Evolutionary conservation across 352 stramenopile species (phyloP).

Genomic region (Phytophthora fragariae): DNA sequence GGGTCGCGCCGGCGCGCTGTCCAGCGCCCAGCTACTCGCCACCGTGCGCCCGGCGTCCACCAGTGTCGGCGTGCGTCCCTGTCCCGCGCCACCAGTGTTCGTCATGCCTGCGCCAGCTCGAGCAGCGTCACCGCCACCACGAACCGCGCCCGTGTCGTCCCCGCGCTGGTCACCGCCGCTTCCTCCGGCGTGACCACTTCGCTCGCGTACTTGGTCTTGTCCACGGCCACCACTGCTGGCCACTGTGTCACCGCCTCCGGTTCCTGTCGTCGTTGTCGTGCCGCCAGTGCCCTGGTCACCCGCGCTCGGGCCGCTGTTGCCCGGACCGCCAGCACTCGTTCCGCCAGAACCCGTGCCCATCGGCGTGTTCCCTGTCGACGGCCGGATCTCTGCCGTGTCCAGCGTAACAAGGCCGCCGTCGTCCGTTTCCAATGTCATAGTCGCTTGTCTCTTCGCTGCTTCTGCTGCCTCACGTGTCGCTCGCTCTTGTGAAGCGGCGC

Average conservation of each 20-base stretch:
- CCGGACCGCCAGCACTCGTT: background rate
- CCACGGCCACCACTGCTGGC: background rate
- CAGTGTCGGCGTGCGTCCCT: background rate
- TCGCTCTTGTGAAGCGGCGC: background rate
- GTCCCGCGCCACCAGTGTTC: background rate
- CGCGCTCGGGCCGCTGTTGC: too few species aligned
- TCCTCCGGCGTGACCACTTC: background rate
- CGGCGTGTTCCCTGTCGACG: background rate
- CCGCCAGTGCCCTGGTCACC: background rate
- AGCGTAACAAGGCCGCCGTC: background rate
- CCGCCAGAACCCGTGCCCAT: background rate
- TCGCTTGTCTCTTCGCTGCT: background rate
- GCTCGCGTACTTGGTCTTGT: background rate
- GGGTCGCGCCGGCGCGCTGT: background rate
- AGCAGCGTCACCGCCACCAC: background rate
- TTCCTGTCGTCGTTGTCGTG: background rate
- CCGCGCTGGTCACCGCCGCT: too few species aligned
- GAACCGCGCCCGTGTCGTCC: too few species aligned
- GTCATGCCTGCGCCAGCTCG: background rate
- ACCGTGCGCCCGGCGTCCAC: background rate
- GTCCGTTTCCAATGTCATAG: background rate
- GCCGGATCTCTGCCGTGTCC: slow-evolving; percentile 1
- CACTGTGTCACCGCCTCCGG: background rate
- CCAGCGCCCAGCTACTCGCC: background rate
- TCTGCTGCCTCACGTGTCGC: background rate